phyloP scores from a whole-genome alignment of 768 basidiomycete genomes.

The Lanmaoa rubissima region DNA sequence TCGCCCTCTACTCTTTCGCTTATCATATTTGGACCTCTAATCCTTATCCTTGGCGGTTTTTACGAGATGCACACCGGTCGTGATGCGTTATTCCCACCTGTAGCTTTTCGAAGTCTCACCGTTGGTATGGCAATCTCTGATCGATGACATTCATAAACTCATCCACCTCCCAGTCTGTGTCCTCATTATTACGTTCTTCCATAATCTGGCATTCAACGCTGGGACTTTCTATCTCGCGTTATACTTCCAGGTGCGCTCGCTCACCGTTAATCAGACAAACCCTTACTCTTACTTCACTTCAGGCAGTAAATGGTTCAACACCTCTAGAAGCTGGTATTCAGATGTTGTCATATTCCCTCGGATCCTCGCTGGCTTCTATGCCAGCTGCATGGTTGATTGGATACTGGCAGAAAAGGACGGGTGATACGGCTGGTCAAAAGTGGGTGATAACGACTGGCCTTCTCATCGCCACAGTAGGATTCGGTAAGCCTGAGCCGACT shows the following conservation, averaged over 20 bases:
- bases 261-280: neutral
- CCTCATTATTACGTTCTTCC: conserved; percentile 70
- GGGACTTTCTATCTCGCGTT: conserved; percentile 86
- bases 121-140: conserved; percentile 45
- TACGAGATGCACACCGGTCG: conserved; percentile 68
- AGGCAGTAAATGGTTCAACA: conserved; percentile 72
- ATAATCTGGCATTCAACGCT: conserved; percentile 80
- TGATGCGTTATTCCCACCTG: conserved; percentile 70
- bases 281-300: conserved; percentile 5
- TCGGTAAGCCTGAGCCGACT: conserved; percentile 47
- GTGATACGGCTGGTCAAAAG: conserved; percentile 64
- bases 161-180: conserved; percentile 49
- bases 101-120: conserved; percentile 57
- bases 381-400: conserved; percentile 83
- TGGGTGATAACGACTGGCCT: conserved; percentile 62
- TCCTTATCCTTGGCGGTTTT: conserved; percentile 57
- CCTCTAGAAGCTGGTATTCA: conserved; percentile 71
- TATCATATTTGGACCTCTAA: conserved; percentile 52
- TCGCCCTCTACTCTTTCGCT: conserved; percentile 58
- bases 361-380: conserved; percentile 81
- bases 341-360: conserved; percentile 81
- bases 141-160: conserved; percentile 7
- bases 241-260: conserved; percentile 66
- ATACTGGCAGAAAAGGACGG: conserved; percentile 55
- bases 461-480: conserved; percentile 64